Base-by-base conservation (phyloP, 2,329 filamentous ascomycete species). In the Fusarium xylarioides region DNA sequence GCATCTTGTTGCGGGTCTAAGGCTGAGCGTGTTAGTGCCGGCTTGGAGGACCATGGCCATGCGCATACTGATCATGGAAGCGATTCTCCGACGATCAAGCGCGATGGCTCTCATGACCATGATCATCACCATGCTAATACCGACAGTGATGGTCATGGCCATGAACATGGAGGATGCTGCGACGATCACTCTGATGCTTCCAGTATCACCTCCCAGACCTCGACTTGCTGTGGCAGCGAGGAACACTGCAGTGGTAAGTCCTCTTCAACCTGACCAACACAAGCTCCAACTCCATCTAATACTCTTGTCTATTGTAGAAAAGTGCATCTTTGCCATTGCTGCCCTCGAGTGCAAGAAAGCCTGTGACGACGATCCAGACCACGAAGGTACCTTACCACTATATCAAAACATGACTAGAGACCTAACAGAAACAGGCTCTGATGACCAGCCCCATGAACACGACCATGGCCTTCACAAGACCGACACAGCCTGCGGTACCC, bases 401-500 rank as follows among this genome's bases (percentile, higher is more conserved):
- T 2, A 5, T 5, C n/a, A 12, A 15, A 19, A 1, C 11, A 1
- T 23, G 0, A 28, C 5, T 6, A 1, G 7, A 12, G 0, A 19
- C 2, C 18, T 60, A 49, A 63, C 55, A 11, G 4, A 3, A 11
- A 9, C 11, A 72, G 70, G 37, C 3, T 70, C 70, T 1, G 11
- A 46, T 1, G n/a, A 59, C 2, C 54, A 69, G 7, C 64, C 52
- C 4, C 68, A 72, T 5, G 28, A 57, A 9, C 66, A 71, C 11
- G 58, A 71, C 0, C 14, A 44, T 9, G 54, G 52, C 1, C 35
- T 46, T 15, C 61, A 74, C 12, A 15, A 61, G 4, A 1, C 63
- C 6, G 64, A 66, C 15, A 68, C 73, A 11, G 80, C 81, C 12
- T 82, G 81, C 52, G 77, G 57, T 42, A 76, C 76, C 37, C 81